These are phyloP conservation scores for Diplosphaera chodatii DNA, from an alignment of 139 green algal genomes.

Conservation along the genomic window DNA sequence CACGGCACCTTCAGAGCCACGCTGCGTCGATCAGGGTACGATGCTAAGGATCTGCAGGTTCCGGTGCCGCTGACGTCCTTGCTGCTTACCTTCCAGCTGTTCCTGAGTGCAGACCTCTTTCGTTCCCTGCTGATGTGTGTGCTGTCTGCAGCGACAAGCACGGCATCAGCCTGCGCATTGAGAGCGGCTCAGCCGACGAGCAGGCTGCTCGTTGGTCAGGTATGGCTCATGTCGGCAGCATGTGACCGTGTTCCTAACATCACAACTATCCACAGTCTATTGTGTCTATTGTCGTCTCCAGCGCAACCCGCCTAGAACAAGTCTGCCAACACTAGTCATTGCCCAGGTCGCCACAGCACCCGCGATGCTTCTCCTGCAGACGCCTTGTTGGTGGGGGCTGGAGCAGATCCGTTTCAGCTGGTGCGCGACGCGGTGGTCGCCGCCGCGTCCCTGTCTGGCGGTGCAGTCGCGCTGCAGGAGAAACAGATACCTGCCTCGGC, in stretches of 20 bases:
- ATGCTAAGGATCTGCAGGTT: neutral
- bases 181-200: conserved; percentile 56
- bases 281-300: no score
- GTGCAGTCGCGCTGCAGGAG: conserved; percentile 32
- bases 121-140: neutral
- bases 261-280: no score
- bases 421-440: conserved; percentile 51
- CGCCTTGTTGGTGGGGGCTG: conserved; percentile 31
- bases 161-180: conserved; percentile 53
- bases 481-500: conserved; percentile 73
- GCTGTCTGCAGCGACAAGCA: conserved; percentile 7
- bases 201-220: conserved; percentile 17
- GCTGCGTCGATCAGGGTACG: conserved; percentile 41
- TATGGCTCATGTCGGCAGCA: neutral
- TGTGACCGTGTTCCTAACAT: no score
- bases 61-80: no score
- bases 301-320: no score
- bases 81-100: no score
- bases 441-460: conserved; percentile 62
- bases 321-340: no score
- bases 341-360: no score
- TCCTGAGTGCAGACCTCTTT: no score
- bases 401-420: conserved; percentile 48
- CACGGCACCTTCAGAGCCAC: conserved; percentile 61
- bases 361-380: neutral